Percentiles rank a stretch among this genome's conserved stretches.
These are phyloP conservation scores for Botrytis galanthina DNA, from an alignment of 2,329 filamentous ascomycete genomes.

Conservation along the genomic window DNA sequence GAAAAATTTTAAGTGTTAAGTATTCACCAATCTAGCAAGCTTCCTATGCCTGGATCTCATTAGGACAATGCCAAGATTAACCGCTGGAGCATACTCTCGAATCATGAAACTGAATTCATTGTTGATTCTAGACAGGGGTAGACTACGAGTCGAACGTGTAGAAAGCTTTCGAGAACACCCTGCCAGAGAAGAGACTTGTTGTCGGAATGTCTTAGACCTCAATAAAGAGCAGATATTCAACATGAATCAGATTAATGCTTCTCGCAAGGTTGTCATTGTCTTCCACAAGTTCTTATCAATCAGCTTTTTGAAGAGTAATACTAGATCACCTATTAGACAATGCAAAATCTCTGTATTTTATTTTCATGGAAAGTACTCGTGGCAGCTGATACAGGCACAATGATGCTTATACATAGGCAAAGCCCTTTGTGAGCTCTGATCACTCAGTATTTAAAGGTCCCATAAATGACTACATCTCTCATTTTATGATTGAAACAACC, in stretches of 20 bases:
- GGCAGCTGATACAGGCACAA: background rate
- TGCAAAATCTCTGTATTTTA: accelerated
- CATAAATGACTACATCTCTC: too few relatives aligned
- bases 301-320: accelerated
- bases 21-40: background rate
- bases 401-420: background rate
- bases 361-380: background rate
- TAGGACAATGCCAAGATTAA: background rate
- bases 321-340: background rate
- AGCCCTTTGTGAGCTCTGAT: background rate
- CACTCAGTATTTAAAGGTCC: background rate
- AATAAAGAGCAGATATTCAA: background rate
- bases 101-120: background rate
- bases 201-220: background rate
- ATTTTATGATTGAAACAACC: background rate
- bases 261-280: background rate
- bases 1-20: background rate
- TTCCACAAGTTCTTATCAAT: background rate
- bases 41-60: background rate
- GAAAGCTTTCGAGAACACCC: background rate
- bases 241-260: background rate
- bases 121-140: background rate
- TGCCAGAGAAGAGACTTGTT: background rate
- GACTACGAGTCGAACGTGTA: background rate
- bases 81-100: background rate